These are phyloP conservation scores for Colletotrichum sp. DNA, from an alignment of 2,329 filamentous ascomycete species.

Conservation along the genomic window DNA sequence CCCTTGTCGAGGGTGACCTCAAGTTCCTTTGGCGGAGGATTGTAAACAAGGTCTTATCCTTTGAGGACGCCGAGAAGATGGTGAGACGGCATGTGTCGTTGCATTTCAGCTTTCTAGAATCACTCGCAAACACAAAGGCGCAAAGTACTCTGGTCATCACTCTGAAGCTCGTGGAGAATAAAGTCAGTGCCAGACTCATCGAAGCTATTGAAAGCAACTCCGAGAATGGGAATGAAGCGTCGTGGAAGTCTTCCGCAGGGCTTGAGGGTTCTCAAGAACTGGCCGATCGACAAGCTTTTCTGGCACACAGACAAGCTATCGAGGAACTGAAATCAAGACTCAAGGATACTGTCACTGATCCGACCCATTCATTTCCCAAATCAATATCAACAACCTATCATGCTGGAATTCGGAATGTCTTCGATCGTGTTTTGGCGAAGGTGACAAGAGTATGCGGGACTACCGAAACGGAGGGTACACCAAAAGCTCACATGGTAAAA, in stretches of 20 bases:
- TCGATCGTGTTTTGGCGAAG: not conserved
- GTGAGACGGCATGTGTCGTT: not conserved
- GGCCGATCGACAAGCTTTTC: not conserved
- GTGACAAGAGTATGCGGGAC: too few relatives aligned
- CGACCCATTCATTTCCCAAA: too few relatives aligned
- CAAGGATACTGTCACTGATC: not conserved
- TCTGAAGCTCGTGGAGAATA: too few relatives aligned
- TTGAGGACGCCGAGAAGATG: too few relatives aligned
- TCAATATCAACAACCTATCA: too few relatives aligned
- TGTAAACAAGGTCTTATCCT: too few relatives aligned
- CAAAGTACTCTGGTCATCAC: not conserved
- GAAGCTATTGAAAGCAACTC: not conserved
- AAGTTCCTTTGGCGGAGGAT: too few relatives aligned
- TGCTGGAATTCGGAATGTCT: too few relatives aligned
- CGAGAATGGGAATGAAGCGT: too few relatives aligned
- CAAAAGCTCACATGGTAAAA: not conserved
- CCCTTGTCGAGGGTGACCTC: too few relatives aligned
- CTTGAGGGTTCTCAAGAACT: not conserved
- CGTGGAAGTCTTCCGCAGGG: too few relatives aligned
- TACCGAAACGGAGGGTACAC: not conserved
- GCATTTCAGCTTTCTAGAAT: not conserved
- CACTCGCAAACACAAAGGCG: not conserved
- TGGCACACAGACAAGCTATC: not conserved
- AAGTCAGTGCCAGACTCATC: too few relatives aligned
- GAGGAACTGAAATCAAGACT: not conserved